Conservation (phyloP, 768 basidiomycete genomes). For the Suillus lakei region DNA sequence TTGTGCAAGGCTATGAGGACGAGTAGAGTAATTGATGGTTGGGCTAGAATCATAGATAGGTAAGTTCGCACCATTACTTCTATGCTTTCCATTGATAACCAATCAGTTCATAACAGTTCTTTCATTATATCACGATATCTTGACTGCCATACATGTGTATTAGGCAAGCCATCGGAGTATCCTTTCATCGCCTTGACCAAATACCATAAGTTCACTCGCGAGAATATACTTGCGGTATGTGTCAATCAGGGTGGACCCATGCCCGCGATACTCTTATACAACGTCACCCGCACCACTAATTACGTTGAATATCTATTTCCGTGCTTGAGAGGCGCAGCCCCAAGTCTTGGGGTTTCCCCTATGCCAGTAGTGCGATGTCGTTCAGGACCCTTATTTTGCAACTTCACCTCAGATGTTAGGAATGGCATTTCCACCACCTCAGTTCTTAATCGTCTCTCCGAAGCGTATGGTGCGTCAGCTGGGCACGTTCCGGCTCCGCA, state of each 20-base stretch:
- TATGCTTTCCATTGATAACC: background rate
- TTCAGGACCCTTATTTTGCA: background rate
- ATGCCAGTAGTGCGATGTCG: background rate
- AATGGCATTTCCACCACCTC: background rate
- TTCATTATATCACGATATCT: background rate
- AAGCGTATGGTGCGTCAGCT: background rate
- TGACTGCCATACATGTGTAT: background rate
- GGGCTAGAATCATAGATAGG: constrained; percentile 12
- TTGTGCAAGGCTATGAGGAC: constrained; percentile 79
- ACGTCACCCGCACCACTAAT: background rate
- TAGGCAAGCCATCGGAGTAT: background rate
- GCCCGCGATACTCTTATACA: background rate
- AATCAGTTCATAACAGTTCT: background rate
- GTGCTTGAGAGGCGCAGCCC: background rate
- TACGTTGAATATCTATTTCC: background rate
- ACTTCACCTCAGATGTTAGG: background rate
- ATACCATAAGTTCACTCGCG: background rate
- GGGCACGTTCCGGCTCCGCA: background rate
- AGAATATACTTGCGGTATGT: background rate
- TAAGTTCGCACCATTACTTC: background rate
- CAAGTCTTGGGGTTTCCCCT: background rate
- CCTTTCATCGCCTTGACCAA: background rate
- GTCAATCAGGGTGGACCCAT: background rate
- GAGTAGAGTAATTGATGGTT: constrained; percentile 31
- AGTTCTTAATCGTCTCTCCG: background rate